phyloP scores from a whole-genome alignment of 1,139 yeast genomes.

The Magnusiomyces suaveolens region DNA sequence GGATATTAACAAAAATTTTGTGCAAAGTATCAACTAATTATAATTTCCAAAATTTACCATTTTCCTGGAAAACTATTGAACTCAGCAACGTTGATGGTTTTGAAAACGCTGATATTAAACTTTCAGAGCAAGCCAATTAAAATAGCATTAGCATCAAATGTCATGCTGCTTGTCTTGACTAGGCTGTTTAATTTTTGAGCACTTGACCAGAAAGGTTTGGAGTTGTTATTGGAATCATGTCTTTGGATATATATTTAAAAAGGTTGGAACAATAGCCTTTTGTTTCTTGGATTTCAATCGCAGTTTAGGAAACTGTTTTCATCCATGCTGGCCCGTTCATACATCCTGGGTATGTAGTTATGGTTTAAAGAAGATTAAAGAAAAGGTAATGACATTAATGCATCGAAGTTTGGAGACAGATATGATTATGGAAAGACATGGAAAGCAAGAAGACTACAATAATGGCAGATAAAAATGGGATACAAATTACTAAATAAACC shows the following conservation, averaged over 20 bases:
- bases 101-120: not conserved
- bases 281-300: slow-evolving; percentile 10
- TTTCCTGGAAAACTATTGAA: slow-evolving; percentile 37
- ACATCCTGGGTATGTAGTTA: not conserved
- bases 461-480: no score
- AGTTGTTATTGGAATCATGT: slow-evolving; percentile 10
- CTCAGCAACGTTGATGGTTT: slow-evolving; percentile 15
- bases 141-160: not conserved
- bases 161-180: slow-evolving; percentile 3
- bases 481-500: no score
- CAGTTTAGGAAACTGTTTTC: not conserved
- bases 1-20: slow-evolving; percentile 43
- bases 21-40: slow-evolving; percentile 30
- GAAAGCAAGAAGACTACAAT: no score
- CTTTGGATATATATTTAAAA: slow-evolving; percentile 13
- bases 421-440: no score
- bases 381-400: no score
- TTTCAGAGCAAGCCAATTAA: slow-evolving; percentile 4
- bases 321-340: not conserved
- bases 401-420: no score
- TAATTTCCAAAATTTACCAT: slow-evolving; percentile 55
- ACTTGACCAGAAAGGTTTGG: slow-evolving; percentile 10
- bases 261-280: slow-evolving; percentile 12
- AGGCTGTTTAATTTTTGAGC: slow-evolving; percentile 11
- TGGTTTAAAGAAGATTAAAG: slow-evolving; percentile 1